These are phyloP conservation scores for Ophiosphaerella herpotricha DNA, from an alignment of 2,329 filamentous ascomycete genomes.

Conservation along the genomic window DNA sequence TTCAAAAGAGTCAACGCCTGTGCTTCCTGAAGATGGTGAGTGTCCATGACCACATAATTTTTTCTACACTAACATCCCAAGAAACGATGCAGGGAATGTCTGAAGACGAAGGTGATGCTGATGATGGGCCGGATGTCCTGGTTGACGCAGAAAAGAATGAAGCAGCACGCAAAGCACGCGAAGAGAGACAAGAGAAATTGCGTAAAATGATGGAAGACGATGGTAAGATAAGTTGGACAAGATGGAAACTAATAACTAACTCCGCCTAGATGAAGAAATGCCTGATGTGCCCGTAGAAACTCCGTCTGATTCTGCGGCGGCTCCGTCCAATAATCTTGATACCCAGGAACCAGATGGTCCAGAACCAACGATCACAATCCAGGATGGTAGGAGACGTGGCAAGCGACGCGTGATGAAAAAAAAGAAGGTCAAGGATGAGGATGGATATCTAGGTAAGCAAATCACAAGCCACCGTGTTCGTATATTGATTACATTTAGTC, in stretches of 20 bases:
- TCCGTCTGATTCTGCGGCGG: constrained; percentile 45
- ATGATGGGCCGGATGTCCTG: constrained; percentile 36
- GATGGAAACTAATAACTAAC: constrained; percentile 16
- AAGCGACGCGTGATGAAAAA: constrained; percentile 84
- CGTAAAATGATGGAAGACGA: constrained; percentile 77
- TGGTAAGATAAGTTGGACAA: constrained; percentile 46
- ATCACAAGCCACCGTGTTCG: constrained; percentile 3
- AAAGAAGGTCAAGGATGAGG: constrained; percentile 82
- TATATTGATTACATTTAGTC: constrained; percentile 59
- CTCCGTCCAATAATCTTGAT: constrained; percentile 23
- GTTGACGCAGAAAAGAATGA: constrained; percentile 39
- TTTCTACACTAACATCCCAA: constrained; percentile 32
- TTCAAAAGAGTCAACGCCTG: constrained; percentile 48
- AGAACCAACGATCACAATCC: constrained; percentile 52
- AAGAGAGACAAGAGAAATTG: constrained; percentile 68
- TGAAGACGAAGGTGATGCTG: constrained; percentile 41
- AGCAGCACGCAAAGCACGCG: constrained; percentile 52
- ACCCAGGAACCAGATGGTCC: constrained; percentile 26
- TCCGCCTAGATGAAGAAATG: constrained; percentile 58
- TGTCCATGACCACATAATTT: neutral
- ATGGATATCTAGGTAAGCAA: constrained; percentile 80
- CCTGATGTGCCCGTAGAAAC: constrained; percentile 56
- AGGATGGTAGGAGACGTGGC: constrained; percentile 72
- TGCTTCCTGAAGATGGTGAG: constrained; percentile 56
- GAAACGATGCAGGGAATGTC: constrained; percentile 61